phyloP scores from a whole-genome alignment of 768 basidiomycete genomes.

The Mycena galopus region DNA sequence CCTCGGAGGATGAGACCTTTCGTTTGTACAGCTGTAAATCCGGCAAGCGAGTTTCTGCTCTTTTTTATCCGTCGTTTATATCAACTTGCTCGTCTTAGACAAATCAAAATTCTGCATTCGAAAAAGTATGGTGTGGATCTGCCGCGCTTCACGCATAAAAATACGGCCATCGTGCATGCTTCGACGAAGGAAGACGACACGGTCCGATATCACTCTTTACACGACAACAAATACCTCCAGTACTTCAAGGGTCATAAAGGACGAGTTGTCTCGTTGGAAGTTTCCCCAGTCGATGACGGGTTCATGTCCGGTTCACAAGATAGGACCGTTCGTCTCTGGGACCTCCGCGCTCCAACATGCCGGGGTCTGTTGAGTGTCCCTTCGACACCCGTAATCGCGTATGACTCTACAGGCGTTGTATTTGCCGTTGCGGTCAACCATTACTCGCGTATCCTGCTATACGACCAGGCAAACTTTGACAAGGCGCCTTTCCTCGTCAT shows the following conservation, averaged over 20 bases:
- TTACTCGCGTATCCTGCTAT: conserved; percentile 85
- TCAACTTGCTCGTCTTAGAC: conserved; percentile 58
- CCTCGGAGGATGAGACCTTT: conserved; percentile 93
- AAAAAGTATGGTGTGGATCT: conserved; percentile 98
- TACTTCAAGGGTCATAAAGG: conserved; percentile 97
- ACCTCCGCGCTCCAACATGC: conserved; percentile 84
- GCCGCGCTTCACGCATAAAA: conserved; percentile 95
- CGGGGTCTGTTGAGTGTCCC: conserved; percentile 85
- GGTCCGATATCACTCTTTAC: conserved; percentile 92
- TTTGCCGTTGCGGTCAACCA: conserved; percentile 91
- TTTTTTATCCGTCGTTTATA: conserved; percentile 37
- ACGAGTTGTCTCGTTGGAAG: conserved; percentile 89
- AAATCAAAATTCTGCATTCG: conserved; percentile 83
- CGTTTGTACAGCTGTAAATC: conserved; percentile 88
- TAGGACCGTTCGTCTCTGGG: conserved; percentile 96
- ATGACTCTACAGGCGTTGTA: conserved; percentile 85
- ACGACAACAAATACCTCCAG: conserved; percentile 95
- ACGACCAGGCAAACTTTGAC: conserved; percentile 89
- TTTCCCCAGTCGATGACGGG: conserved; percentile 93
- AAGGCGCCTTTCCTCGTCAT: conserved; percentile 92
- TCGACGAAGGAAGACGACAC: conserved; percentile 97
- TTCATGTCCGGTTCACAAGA: conserved; percentile 97
- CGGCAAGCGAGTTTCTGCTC: conserved; percentile 85
- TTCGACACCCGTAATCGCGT: conserved; percentile 82
- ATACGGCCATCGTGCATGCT: conserved; percentile 86